Evolutionary conservation across 495 filamentous ascomycete species (phyloP), one percentile per base, ranked within the genome.

Genomic region (Penicillium verhagenii): DNA sequence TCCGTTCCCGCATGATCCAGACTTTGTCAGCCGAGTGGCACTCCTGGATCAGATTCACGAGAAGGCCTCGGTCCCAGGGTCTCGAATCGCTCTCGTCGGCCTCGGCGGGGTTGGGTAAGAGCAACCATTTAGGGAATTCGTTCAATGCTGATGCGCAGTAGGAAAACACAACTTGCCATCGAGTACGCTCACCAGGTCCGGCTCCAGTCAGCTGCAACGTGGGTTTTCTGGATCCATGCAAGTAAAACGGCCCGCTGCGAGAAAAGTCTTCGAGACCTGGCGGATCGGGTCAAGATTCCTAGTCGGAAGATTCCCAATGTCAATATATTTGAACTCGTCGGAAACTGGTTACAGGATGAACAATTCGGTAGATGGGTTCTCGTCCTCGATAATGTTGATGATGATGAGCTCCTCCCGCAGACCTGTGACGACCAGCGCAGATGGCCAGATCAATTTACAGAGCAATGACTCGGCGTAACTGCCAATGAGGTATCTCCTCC

Each of bases 191-290:
- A 78, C 49, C 64, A 45, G 50, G 45, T 57, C 9, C 66, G 63
- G 56, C 4, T 14, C 0, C 53, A 74, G 29, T 75, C 62, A 9
- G 73, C 70, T 1, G 50, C 65, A 18, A 79, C 67, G 23, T 78
- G 68, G 68, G 70, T 82, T 9, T 79, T 82, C 60, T 83, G 80
- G 79, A 55, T 81, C 1, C 70, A 76, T 58, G 72, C 73, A 0
- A 72, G 70, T 43, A 76, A 58, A 26, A 38, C 39, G 4, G 58
- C 65, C 9, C 65, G 74, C 4, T 76, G 78, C 31, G 67, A 73
- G 58, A 53, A 77, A 33, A 53, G 69, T 38, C 74, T 59, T 59
- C 56, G 57, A 35, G 65, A 69, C 14, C 72, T 81, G 46, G 72
- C 75, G 31, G 49, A 75, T 21, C 40, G 23, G 3, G 33, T 68